These are phyloP conservation scores for Penicillium corylophilum DNA, from an alignment of 2,329 filamentous ascomycete genomes.

Conservation along the genomic window DNA sequence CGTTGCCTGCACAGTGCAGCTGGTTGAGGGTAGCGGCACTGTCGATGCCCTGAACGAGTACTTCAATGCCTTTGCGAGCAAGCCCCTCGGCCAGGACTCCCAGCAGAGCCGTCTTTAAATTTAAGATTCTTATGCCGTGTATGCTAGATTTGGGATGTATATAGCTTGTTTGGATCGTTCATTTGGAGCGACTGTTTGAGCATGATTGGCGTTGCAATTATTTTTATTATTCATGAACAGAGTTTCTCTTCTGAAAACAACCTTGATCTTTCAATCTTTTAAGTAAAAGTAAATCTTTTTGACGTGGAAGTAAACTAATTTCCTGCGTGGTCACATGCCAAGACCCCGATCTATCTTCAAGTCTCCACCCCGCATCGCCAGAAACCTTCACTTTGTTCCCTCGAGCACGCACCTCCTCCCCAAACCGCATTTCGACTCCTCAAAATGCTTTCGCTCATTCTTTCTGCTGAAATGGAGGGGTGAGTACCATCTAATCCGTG, in stretches of 20 bases:
- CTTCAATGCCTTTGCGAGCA: conserved; percentile 71
- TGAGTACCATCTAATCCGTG: conserved; percentile 17
- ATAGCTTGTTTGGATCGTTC: conserved; percentile 20
- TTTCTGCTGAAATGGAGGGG: conserved; percentile 41
- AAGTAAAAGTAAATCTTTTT: neutral
- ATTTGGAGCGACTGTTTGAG: conserved; percentile 20
- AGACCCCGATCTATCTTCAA: conserved; percentile 21
- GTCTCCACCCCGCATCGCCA: conserved; percentile 27
- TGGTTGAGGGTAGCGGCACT: conserved; percentile 75
- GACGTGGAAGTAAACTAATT: neutral
- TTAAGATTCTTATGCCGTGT: conserved; percentile 13
- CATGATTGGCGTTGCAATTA: conserved; percentile 27
- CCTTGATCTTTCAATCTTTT: neutral
- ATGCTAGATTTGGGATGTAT: conserved; percentile 18
- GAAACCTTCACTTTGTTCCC: conserved; percentile 9
- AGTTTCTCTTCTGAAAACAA: conserved; percentile 1
- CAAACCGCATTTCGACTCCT: neutral
- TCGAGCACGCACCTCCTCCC: conserved; percentile 5
- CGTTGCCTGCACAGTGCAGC: conserved; percentile 70
- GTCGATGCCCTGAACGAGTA: conserved; percentile 80
- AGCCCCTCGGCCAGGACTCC: conserved; percentile 42
- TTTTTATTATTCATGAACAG: conserved; percentile 14
- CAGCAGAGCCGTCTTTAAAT: conserved; percentile 37
- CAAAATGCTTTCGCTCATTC: conserved; percentile 42
- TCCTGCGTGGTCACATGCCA: conserved; percentile 21